Evolutionary conservation across 2,329 filamentous ascomycete species (phyloP).

Genomic region (Hymenotorrendiella dingleyae): DNA sequence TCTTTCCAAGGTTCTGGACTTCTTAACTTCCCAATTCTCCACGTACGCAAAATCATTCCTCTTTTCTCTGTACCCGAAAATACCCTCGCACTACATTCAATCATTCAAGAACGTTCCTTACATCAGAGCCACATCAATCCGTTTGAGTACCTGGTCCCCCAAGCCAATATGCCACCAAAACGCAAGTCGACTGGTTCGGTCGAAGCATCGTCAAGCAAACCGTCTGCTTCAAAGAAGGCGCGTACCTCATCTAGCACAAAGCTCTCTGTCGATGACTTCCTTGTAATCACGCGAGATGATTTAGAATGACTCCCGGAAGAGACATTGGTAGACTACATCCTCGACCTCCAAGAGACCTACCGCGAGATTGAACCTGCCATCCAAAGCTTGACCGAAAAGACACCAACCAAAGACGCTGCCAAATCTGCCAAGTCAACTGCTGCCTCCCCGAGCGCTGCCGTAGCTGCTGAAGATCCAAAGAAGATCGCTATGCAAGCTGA

Average conservation of each 20-base stretch:
- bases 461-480: neutral
- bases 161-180: constrained; percentile 1
- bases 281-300: neutral
- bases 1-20: neutral
- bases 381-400: too few relatives aligned
- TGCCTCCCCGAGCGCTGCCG: too few relatives aligned
- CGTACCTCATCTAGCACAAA: neutral
- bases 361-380: neutral
- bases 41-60: neutral
- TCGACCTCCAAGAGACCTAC: constrained; percentile 1
- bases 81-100: neutral
- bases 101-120: neutral
- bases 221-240: neutral
- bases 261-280: neutral
- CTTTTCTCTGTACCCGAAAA: neutral
- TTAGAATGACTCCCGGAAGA: constrained; percentile 1
- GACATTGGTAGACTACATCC: neutral
- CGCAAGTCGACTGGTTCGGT: neutral
- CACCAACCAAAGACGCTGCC: too few relatives aligned
- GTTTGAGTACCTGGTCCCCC: too few relatives aligned
- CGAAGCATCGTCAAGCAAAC: neutral
- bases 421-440: too few relatives aligned
- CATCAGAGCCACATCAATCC: too few relatives aligned
- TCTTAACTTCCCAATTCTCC: neutral
- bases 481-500: neutral